Evolutionary conservation across 441 rosid species (phyloP).

Genomic region (Brassica balearica): DNA sequence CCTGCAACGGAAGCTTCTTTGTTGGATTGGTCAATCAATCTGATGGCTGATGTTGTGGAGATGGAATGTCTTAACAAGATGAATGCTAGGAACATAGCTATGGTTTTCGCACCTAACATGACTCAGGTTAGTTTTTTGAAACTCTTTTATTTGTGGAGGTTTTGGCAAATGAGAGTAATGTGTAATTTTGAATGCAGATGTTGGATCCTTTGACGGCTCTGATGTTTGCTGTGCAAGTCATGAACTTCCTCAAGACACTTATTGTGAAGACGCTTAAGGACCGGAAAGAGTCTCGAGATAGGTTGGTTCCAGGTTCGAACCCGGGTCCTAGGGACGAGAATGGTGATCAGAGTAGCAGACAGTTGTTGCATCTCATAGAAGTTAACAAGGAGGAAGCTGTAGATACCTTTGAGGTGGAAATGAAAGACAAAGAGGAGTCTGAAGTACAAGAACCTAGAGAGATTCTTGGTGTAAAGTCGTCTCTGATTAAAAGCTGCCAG

Average conservation of each 20-base stretch:
- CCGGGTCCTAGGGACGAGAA: slow-evolving; percentile 58
- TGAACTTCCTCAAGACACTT: slow-evolving; percentile 71
- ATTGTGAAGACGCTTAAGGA: slow-evolving; percentile 56
- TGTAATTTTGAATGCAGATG: slow-evolving; percentile 55
- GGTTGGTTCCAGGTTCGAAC: slow-evolving; percentile 39
- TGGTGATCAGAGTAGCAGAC: slow-evolving; percentile 51
- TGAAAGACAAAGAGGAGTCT: slow-evolving; percentile 38
- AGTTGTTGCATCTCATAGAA: slow-evolving; percentile 44
- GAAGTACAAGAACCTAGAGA: slow-evolving; percentile 14
- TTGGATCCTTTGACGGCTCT: slow-evolving; percentile 76
- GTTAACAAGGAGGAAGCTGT: slow-evolving; percentile 45
- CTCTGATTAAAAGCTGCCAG: slow-evolving; percentile 23
- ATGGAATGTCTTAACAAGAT: slow-evolving; percentile 69
- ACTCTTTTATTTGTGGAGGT: not conserved
- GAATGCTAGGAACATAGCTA: slow-evolving; percentile 75
- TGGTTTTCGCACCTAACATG: slow-evolving; percentile 86
- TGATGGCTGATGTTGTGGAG: slow-evolving; percentile 78
- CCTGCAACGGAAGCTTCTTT: slow-evolving; percentile 71
- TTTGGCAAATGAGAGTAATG: not conserved
- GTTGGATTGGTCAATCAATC: slow-evolving; percentile 67
- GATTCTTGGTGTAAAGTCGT: slow-evolving; percentile 16
- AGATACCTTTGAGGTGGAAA: slow-evolving; percentile 25
- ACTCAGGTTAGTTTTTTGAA: slow-evolving; percentile 54
- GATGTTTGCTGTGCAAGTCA: slow-evolving; percentile 76
- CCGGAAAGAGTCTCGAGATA: slow-evolving; percentile 52